Base-by-base conservation (phyloP, 306 rosid species). In the Hippophae gyantsensis region DNA sequence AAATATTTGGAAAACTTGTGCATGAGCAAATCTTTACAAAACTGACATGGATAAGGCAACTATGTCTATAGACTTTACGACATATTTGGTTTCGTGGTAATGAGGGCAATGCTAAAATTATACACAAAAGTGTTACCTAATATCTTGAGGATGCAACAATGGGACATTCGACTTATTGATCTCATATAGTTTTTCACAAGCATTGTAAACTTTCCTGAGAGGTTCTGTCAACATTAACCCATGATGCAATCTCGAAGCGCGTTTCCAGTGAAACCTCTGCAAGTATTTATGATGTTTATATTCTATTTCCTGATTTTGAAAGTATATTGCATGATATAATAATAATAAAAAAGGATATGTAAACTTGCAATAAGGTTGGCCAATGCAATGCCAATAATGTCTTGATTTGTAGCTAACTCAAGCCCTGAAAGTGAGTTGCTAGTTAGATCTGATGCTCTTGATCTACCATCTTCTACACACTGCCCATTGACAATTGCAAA, bases 261-360 rank as follows among this genome's bases (percentile, higher is more conserved):
- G 63, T 25, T 59, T 59, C 63, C 63, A 59, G 13, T 59, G 63
- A 59, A 59, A 51, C 63, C 63, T 59, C 63, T 59, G 63, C 42
- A 25, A 51, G 14, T 10, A 18, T 10, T 10, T 13, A 45, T 6
- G 12, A 11, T 9, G 13, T 10, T 10, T 7, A 5, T 3, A 10
- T 2, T 25, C 12, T 3, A 44, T 27, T n/a, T 42, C 49, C 7
- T 58, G 6, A 10, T 23, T 10, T 25, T 3, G 6, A 12, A 43
- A 25, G 23, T 43, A 32, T 32, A 32, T 4, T 32, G 38, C 38
- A 32, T 32, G 38, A 32, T 32, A 32, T 32, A 32, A 32, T 4
- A 32, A 5, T 18, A 18, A 32, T 4, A 32, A 4, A 32, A 32
- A 32, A 32, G 5, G 38, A 32, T 32, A 1, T 13, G 43, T 44